These are phyloP conservation scores for Beauveria rudraprayagi DNA, from an alignment of 2,329 filamentous ascomycete genomes.

Conservation along the genomic window DNA sequence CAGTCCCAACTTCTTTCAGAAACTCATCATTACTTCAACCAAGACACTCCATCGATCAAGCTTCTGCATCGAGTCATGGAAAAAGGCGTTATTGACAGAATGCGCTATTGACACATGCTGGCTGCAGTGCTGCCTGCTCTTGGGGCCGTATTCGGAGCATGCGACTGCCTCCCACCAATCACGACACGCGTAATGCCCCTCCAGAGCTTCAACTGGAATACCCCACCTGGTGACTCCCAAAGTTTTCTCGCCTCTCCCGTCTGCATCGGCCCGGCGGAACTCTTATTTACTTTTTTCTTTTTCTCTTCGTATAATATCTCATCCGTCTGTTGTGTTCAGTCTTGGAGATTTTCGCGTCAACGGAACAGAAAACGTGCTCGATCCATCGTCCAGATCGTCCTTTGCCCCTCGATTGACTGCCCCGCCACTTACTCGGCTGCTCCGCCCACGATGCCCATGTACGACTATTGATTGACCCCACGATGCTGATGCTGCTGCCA, in stretches of 20 bases:
- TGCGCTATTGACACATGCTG: neutral
- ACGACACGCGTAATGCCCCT: neutral
- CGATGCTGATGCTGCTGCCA: neutral
- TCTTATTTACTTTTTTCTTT: neutral
- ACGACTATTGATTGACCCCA: neutral
- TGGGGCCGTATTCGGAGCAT: constrained; percentile 1
- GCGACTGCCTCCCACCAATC: neutral
- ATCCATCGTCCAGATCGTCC: neutral
- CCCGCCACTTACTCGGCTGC: neutral
- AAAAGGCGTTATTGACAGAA: neutral
- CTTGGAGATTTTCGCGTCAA: neutral
- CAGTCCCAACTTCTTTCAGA: too few species aligned
- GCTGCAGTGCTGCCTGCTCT: neutral
- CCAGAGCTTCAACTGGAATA: neutral
- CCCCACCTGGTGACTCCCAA: constrained; percentile 3
- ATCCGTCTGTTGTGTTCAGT: neutral
- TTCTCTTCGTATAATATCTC: neutral
- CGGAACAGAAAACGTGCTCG: neutral
- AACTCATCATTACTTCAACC: neutral
- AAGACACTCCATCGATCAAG: neutral
- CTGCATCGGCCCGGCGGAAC: neutral
- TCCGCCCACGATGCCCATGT: constrained; percentile 7
- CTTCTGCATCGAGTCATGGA: neutral
- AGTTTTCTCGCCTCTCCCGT: neutral
- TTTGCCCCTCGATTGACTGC: neutral